Evolutionary conservation across 1,284 basidiomycete genomes (phyloP).

Genomic region (Entoloma clypeatum): DNA sequence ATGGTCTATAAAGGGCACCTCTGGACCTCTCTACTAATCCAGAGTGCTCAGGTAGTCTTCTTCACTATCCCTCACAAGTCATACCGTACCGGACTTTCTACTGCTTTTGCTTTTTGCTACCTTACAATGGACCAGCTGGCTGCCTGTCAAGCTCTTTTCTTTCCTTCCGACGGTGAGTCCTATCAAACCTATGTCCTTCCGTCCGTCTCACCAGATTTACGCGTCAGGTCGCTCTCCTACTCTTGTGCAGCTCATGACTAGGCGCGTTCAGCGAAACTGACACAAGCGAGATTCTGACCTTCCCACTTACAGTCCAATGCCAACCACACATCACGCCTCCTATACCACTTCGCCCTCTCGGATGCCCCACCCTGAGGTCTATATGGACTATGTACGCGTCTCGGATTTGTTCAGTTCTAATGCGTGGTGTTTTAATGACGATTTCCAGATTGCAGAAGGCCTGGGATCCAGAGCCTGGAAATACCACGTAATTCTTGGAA

Average conservation of each 20-base stretch:
- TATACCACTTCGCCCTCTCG: slow-evolving; percentile 43
- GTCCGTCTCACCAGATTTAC: slow-evolving; percentile 18
- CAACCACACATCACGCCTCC: slow-evolving; percentile 41
- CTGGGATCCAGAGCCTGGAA: slow-evolving; percentile 65
- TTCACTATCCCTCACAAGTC: slow-evolving; percentile 6
- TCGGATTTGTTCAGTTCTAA: slow-evolving; percentile 14
- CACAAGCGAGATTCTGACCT: neutral
- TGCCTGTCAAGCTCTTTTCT: slow-evolving; percentile 59
- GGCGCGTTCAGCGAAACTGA: slow-evolving; percentile 25
- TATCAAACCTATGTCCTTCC: slow-evolving; percentile 1
- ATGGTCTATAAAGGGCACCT: slow-evolving; percentile 17
- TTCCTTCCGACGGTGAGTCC: slow-evolving; percentile 52
- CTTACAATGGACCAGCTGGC: slow-evolving; percentile 53
- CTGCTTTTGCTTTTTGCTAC: slow-evolving; percentile 13
- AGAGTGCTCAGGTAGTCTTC: slow-evolving; percentile 18
- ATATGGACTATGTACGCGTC: slow-evolving; percentile 76
- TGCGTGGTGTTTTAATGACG: slow-evolving; percentile 11
- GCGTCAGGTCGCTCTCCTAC: slow-evolving; percentile 54
- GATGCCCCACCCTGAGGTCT: slow-evolving; percentile 75
- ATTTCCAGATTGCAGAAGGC: slow-evolving; percentile 55
- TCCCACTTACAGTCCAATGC: slow-evolving; percentile 43
- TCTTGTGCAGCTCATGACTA: slow-evolving; percentile 65
- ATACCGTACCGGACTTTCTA: slow-evolving; percentile 1
- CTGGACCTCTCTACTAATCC: slow-evolving; percentile 2
- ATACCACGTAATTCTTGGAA: slow-evolving; percentile 48